These are phyloP conservation scores for Fulvia fulva DNA, from an alignment of 2,329 filamentous ascomycete species.

Conservation along the genomic window DNA sequence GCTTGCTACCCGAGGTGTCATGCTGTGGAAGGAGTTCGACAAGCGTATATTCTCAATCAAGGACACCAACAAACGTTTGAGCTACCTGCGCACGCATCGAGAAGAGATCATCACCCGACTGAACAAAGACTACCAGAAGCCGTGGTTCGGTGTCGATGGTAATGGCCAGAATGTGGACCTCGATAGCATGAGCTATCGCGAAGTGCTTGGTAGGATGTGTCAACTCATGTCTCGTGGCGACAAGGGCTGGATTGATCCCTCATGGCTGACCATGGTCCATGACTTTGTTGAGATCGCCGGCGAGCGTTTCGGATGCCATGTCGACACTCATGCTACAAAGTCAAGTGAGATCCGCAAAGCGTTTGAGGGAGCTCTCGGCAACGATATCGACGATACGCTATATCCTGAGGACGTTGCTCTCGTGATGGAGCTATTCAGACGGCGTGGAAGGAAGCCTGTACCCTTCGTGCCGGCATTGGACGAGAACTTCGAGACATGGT, in stretches of 20 bases:
- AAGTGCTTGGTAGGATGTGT: constrained; percentile 77
- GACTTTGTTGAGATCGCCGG: constrained; percentile 94
- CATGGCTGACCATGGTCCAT: constrained; percentile 73
- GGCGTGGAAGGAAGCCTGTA: constrained; percentile 86
- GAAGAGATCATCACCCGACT: constrained; percentile 88
- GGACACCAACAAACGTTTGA: constrained; percentile 82
- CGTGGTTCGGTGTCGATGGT: constrained; percentile 84
- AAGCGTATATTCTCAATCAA: constrained; percentile 84
- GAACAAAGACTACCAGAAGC: constrained; percentile 90
- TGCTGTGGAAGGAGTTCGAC: constrained; percentile 97
- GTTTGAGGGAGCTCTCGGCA: background rate
- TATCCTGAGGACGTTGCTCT: constrained; percentile 95
- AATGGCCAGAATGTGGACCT: constrained; percentile 76
- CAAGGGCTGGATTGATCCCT: constrained; percentile 79
- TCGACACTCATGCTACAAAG: background rate
- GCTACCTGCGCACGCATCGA: constrained; percentile 76
- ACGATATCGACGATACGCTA: constrained; percentile 69
- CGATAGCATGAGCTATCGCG: constrained; percentile 88
- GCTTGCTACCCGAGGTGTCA: constrained; percentile 86
- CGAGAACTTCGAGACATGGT: constrained; percentile 94
- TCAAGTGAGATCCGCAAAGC: background rate
- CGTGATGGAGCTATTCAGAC: constrained; percentile 83
- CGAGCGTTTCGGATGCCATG: constrained; percentile 66
- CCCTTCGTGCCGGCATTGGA: constrained; percentile 89
- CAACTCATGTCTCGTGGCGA: constrained; percentile 85